Base-by-base conservation (phyloP, 169 alveolate genomes). In the Hepatocystis sp. region DNA sequence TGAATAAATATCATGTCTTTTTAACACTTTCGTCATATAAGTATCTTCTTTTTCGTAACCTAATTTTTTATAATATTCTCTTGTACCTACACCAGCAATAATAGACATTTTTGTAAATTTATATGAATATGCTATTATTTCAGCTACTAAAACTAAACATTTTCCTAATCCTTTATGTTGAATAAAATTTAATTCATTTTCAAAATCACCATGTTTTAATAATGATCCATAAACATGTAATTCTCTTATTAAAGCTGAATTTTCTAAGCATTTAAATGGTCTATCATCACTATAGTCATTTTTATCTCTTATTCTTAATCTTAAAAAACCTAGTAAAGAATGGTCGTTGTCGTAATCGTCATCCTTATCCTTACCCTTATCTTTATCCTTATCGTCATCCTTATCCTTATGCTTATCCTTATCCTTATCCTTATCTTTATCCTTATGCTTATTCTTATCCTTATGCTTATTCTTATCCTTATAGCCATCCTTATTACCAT, bases 41-140 rank as follows among this genome's bases (percentile, higher is more conserved):
- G 98, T 96, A 30, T 97, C 98, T 91, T 97, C 98, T 46, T 96
- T 86, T 51, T 85, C 92, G 90, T 98, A 99, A 36, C 99, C 99
- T 53, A 97, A 92, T 76, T 97, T 97, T 46, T 97, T 95, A 93
- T 99, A 99, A 92, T 99, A 99, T 85, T 97, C 98, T 60, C 99
- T 94, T n/a, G 99, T 97, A 32, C 99, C 99, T 10, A 99, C 98
- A 28, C 99, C 99, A 11, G 99, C 97, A 39, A 99, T 99, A 52
- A 99, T 99, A 21, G 99, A 99, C 88, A 98, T 93, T 85, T 95
- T 95, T 65, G 71, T 84, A 68, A 92, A 91, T 3, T 98, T 85
- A 58, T 86, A 49, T 4, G 27, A 86, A 53, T 64, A 76, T n/a
- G 94, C 90, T 15, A 92, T 53, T 8, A 92, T 90, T 61, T 92